Percentiles rank a stretch among this genome's conserved stretches.
Conservation (phyloP, 2,329 filamentous ascomycete genomes). For the Fusarium longipes region DNA sequence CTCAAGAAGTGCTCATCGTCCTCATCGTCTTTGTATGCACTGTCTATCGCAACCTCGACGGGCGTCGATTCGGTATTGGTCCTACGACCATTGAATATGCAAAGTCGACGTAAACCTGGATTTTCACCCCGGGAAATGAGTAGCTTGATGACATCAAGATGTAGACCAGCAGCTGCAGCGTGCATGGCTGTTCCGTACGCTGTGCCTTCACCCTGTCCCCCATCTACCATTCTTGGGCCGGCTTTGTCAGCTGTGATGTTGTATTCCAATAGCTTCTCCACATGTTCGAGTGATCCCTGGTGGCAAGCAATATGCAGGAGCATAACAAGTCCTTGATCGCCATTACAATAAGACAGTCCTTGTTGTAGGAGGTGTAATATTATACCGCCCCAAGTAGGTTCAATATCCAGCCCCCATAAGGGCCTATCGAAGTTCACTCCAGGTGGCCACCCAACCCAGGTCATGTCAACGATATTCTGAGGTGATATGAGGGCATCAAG, state of each 20-base stretch:
- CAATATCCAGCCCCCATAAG: background rate
- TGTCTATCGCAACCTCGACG: background rate
- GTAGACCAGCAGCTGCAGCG: background rate
- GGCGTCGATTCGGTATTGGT: background rate
- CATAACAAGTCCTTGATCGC: conserved; percentile 7
- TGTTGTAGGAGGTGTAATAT: background rate
- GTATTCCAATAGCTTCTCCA: background rate
- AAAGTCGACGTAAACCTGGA: background rate
- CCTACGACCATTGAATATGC: background rate
- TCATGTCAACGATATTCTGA: conserved; percentile 10
- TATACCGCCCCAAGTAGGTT: conserved; percentile 10
- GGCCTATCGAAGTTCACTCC: conserved; percentile 1
- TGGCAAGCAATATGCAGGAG: conserved; percentile 16
- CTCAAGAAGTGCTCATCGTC: background rate
- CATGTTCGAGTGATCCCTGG: background rate
- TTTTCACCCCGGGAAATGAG: background rate
- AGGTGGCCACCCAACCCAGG: conserved; percentile 18
- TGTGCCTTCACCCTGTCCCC: background rate
- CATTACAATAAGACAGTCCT: background rate
- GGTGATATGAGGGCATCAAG: conserved; percentile 24
- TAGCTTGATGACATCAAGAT: background rate
- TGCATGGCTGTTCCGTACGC: conserved; percentile 16
- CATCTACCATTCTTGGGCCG: conserved; percentile 1
- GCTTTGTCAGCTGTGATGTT: accelerated
- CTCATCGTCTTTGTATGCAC: accelerated